Conservation (phyloP, 139 green algal species). For the Picochlorum sp. region DNA sequence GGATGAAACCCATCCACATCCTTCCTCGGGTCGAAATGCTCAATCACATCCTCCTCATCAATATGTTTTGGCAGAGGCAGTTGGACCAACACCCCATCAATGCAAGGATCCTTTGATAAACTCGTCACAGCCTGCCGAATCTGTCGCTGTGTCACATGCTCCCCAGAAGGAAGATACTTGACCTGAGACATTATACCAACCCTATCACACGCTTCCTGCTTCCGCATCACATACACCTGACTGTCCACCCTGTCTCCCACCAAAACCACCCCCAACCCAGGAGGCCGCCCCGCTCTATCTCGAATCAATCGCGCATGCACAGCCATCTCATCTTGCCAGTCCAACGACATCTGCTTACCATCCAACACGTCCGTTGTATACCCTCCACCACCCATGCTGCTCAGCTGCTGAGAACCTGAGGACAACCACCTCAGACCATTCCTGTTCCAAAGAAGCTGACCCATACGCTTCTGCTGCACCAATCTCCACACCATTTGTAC, state of each 20-base stretch:
- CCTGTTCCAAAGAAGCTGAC: too few relatives aligned
- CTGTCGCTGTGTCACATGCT: slow-evolving; percentile 29
- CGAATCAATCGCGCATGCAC: slow-evolving; percentile 24
- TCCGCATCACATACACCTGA: slow-evolving; percentile 84
- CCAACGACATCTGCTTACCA: slow-evolving; percentile 7
- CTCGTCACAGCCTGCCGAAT: slow-evolving; percentile 39
- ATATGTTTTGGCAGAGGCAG: slow-evolving; percentile 91
- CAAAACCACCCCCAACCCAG: slow-evolving; percentile 83
- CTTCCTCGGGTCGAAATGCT: slow-evolving; percentile 71
- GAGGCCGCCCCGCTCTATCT: slow-evolving; percentile 28
- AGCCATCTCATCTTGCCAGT: slow-evolving; percentile 33
- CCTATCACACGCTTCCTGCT: slow-evolving; percentile 74
- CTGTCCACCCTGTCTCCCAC: slow-evolving; percentile 86
- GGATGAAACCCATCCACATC: slow-evolving; percentile 97
- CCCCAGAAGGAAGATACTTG: slow-evolving; percentile 28
- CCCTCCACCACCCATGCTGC: too few relatives aligned
- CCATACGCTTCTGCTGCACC: too few relatives aligned
- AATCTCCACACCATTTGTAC: too few relatives aligned
- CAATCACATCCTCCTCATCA: slow-evolving; percentile 78
- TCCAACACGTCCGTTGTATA: slow-evolving; percentile 7
- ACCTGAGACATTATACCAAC: slow-evolving; percentile 24
- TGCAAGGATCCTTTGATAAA: slow-evolving; percentile 66
- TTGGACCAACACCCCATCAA: slow-evolving; percentile 97
- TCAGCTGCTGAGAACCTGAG: too few relatives aligned
- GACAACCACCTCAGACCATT: too few relatives aligned